Evolutionary conservation across 1,139 yeast species (phyloP).

Genomic region (Magnusiomyces clavatus): DNA sequence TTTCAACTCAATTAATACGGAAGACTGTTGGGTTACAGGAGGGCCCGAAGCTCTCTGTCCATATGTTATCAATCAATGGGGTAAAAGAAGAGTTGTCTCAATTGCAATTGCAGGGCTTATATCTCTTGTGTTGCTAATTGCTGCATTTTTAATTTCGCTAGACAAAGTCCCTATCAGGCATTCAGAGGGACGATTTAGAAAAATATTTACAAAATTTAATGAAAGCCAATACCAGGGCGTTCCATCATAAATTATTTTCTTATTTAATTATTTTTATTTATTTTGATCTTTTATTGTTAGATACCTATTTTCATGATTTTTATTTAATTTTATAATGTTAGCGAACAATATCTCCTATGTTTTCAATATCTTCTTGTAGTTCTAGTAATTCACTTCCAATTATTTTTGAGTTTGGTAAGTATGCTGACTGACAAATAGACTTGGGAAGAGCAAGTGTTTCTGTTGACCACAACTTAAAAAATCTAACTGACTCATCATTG

Average conservation of each 20-base stretch:
- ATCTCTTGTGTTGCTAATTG: slow-evolving; percentile 42
- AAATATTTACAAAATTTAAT: slow-evolving; percentile 37
- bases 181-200: slow-evolving; percentile 51
- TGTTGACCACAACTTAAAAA: slow-evolving; percentile 52
- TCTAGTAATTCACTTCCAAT: slow-evolving; percentile 13
- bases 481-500: slow-evolving; percentile 61
- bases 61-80: slow-evolving; percentile 46
- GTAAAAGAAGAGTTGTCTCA: slow-evolving; percentile 52
- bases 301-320: not conserved
- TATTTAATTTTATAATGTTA: not conserved
- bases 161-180: slow-evolving; percentile 44
- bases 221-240: slow-evolving; percentile 55
- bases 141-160: slow-evolving; percentile 31
- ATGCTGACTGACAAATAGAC: slow-evolving; percentile 2
- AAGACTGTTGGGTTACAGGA: slow-evolving; percentile 80
- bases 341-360: slow-evolving; percentile 13
- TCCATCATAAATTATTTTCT: slow-evolving; percentile 30
- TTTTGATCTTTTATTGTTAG: not conserved
- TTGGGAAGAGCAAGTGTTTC: slow-evolving; percentile 9
- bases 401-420: slow-evolving; percentile 4
- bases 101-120: slow-evolving; percentile 61
- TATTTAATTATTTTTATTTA: not conserved
- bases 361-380: slow-evolving; percentile 8
- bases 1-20: slow-evolving; percentile 65
- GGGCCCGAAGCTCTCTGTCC: slow-evolving; percentile 79